Evolutionary conservation across 108 stramenopile genomes (phyloP).

Genomic region (Asterionellopsis glacialis): DNA sequence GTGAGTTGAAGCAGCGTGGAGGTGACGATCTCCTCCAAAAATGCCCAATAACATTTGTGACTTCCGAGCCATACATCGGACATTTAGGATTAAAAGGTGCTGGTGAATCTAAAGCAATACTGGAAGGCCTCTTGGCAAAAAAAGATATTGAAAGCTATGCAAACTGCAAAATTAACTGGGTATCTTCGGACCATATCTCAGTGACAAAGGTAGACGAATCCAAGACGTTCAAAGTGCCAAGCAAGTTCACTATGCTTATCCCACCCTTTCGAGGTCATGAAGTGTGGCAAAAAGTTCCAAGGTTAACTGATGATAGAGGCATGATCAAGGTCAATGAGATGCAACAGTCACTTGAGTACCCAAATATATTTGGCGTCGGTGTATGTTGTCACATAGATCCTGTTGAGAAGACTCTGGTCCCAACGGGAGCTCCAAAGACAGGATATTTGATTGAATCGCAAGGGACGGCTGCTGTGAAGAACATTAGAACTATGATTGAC

Average conservation of each 20-base stretch:
- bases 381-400: slow-evolving; percentile 18
- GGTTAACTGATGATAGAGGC: slow-evolving; percentile 19
- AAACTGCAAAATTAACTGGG: slow-evolving; percentile 11
- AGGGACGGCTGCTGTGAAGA: slow-evolving; percentile 26
- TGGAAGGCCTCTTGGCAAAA: not conserved
- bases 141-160: slow-evolving; percentile 6
- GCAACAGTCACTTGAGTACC: slow-evolving; percentile 12
- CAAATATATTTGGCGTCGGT: slow-evolving; percentile 35
- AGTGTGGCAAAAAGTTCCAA: slow-evolving; percentile 15
- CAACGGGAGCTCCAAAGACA: slow-evolving; percentile 30
- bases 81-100: slow-evolving; percentile 18
- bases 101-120: slow-evolving; percentile 12
- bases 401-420: slow-evolving; percentile 16
- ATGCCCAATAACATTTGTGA: slow-evolving; percentile 17
- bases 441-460: slow-evolving; percentile 32
- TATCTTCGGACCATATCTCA: slow-evolving; percentile 2
- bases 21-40: not conserved
- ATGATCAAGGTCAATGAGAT: slow-evolving; percentile 11
- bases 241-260: slow-evolving; percentile 28
- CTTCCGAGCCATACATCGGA: slow-evolving; percentile 29
- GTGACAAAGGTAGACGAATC: slow-evolving; percentile 2
- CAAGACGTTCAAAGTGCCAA: slow-evolving; percentile 11
- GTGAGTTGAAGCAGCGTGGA: slow-evolving; percentile 12
- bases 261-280: slow-evolving; percentile 19
- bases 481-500: slow-evolving; percentile 19